Conservation (phyloP, 2,329 filamentous ascomycete species). For the Zymoseptoria ardabiliae region DNA sequence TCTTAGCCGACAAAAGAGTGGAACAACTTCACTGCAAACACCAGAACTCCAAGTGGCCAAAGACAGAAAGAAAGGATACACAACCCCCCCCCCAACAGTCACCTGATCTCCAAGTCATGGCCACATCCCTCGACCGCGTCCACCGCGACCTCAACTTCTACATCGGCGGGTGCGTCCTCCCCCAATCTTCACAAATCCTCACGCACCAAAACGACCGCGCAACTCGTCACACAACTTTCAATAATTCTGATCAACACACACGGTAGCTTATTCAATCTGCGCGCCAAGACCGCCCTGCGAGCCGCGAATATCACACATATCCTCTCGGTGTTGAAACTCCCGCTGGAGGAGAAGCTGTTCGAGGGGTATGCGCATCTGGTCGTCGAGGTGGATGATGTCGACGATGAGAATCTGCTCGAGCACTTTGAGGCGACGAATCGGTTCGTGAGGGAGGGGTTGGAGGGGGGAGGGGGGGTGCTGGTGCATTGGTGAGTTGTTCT, state of each 20-base stretch:
- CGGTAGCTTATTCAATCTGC: slow-evolving; percentile 68
- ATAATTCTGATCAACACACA: slow-evolving; percentile 16
- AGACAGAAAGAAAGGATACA: neutral
- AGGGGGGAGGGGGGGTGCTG: slow-evolving; percentile 53
- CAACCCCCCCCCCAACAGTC: neutral
- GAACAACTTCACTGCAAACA: neutral
- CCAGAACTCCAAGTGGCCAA: too few relatives aligned
- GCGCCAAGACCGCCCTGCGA: slow-evolving; percentile 60
- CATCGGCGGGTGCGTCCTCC: slow-evolving; percentile 62
- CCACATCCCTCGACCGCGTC: slow-evolving; percentile 54
- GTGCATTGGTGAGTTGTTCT: slow-evolving; percentile 59
- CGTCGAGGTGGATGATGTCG: slow-evolving; percentile 83
- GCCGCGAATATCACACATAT: slow-evolving; percentile 79
- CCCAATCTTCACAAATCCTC: neutral
- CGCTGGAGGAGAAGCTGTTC: slow-evolving; percentile 49
- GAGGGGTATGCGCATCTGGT: slow-evolving; percentile 58
- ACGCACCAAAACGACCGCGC: too few relatives aligned
- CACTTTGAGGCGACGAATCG: slow-evolving; percentile 70
- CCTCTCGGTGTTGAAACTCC: slow-evolving; percentile 68
- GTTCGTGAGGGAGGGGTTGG: slow-evolving; percentile 75
- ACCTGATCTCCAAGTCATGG: slow-evolving; percentile 36
- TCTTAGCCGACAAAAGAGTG: too few relatives aligned
- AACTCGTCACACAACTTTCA: neutral
- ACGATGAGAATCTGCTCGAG: slow-evolving; percentile 77
- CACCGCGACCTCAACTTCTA: slow-evolving; percentile 64